These are phyloP conservation scores for Diaporthe eres DNA, from an alignment of 2,329 filamentous ascomycete species.

Conservation along the genomic window DNA sequence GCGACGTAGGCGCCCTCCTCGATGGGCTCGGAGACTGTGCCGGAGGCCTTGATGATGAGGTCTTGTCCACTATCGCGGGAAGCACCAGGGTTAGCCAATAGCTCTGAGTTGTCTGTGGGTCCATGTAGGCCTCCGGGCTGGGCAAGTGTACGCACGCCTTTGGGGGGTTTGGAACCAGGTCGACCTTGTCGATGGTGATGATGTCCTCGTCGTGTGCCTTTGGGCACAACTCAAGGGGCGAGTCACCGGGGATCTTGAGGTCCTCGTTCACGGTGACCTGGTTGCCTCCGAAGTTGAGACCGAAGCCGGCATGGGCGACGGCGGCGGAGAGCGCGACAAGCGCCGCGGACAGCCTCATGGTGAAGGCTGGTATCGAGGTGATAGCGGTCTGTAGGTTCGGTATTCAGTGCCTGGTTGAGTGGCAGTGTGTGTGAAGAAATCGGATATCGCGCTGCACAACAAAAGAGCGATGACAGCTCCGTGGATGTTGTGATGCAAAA, in stretches of 20 bases:
- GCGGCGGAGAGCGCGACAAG: conserved; percentile 62
- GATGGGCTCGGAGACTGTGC: conserved; percentile 80
- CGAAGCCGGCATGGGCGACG: conserved; percentile 60
- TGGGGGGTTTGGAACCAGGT: conserved; percentile 89
- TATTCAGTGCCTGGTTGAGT: background rate
- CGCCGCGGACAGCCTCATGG: conserved; percentile 59
- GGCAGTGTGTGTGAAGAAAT: background rate
- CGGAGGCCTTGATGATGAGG: conserved; percentile 84
- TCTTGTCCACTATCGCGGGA: conserved; percentile 74
- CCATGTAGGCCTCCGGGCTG: background rate
- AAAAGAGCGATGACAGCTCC: background rate
- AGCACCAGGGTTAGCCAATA: conserved; percentile 14
- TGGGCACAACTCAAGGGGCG: conserved; percentile 84
- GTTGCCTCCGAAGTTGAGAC: conserved; percentile 60
- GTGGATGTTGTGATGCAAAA: background rate
- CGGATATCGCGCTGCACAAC: background rate
- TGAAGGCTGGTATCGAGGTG: conserved; percentile 34
- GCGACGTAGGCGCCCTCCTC: conserved; percentile 85
- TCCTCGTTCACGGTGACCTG: conserved; percentile 64
- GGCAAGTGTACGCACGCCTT: conserved; percentile 74
- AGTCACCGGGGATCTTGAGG: conserved; percentile 83
- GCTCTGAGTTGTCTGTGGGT: conserved; percentile 21
- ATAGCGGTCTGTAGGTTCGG: background rate
- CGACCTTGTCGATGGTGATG: conserved; percentile 82
- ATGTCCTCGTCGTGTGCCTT: conserved; percentile 77